Percentiles rank a stretch among this genome's conserved stretches.
These are phyloP conservation scores for Lipomyces sp. DNA, from an alignment of 805 yeast genomes.

Conservation along the genomic window DNA sequence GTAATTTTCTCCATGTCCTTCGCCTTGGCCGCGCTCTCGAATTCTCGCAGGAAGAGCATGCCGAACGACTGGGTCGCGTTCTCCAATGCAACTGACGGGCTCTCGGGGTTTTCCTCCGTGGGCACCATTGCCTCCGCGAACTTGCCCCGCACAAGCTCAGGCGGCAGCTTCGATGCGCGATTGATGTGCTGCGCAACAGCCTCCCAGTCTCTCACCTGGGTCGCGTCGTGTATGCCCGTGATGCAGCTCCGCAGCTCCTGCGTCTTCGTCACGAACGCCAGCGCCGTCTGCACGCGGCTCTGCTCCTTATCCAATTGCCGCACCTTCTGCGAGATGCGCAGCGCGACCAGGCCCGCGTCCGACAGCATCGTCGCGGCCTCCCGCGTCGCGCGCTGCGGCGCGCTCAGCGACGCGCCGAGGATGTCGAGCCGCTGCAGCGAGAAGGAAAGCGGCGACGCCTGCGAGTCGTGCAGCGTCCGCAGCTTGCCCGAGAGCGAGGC, in stretches of 20 bases:
- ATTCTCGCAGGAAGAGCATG: slow-evolving; percentile 55
- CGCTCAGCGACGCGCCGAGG: slow-evolving; percentile 33
- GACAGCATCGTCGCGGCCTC: slow-evolving; percentile 53
- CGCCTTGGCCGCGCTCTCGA: slow-evolving; percentile 63
- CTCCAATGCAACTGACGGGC: slow-evolving; percentile 57
- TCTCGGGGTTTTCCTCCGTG: slow-evolving; percentile 76
- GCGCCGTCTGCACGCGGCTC: slow-evolving; percentile 57
- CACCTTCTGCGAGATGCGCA: slow-evolving; percentile 64
- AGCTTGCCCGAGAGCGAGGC: slow-evolving; percentile 6
- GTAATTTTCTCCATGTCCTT: slow-evolving; percentile 70
- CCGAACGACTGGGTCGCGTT: slow-evolving; percentile 61
- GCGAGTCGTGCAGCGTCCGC: slow-evolving; percentile 8
- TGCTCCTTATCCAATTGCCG: slow-evolving; percentile 68
- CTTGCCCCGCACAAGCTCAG: slow-evolving; percentile 52
- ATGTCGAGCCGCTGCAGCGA: slow-evolving; percentile 34
- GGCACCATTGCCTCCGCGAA: slow-evolving; percentile 84
- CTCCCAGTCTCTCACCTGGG: slow-evolving; percentile 67
- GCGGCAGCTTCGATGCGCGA: slow-evolving; percentile 53
- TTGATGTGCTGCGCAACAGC: slow-evolving; percentile 64
- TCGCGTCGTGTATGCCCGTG: slow-evolving; percentile 61
- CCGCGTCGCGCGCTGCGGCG: slow-evolving; percentile 53
- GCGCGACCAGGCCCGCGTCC: slow-evolving; percentile 62
- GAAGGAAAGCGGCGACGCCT: slow-evolving; percentile 16
- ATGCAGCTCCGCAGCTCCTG: slow-evolving; percentile 64
- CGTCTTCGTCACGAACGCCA: slow-evolving; percentile 61